Evolutionary conservation across 2,329 filamentous ascomycete genomes (phyloP), one percentile per base, ranked within the genome.

Genomic region (Albophoma yamanashiensis): DNA sequence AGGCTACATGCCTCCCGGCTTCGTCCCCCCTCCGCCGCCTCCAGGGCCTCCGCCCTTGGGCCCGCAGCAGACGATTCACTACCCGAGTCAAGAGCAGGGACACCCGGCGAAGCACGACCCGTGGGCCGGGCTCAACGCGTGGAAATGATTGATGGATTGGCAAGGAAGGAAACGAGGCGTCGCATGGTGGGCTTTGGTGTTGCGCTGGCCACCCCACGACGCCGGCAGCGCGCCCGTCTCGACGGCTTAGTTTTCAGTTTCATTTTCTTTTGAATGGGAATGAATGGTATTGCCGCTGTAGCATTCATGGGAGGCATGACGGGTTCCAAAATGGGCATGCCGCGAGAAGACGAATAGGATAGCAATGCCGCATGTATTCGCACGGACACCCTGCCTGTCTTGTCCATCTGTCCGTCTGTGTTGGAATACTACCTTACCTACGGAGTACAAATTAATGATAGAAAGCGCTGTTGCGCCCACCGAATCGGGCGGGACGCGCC

Each of bases 1-100:
- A 42, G 71, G 72, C 31, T 81, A 79, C 59, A 76, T 82, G 38
- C 81, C 83, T 17, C 75, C 77, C 0, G 83, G 83, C 4, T 86
- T 85, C 63, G 81, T 87, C 43, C 84, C 83, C 5, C 85, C 85
- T 3, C 84, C 85, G 8, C 85, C 84, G 1, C 84, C 84, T 1
- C 85, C 84, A 0, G 84, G 83, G 0, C 84, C 84, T 4, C 84
- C 84, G 9, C 84, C 84, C 1, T 68, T 86, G 64, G 83, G 83
- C 4, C 82, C 82, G 39, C 83, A 86, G 68, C 84, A 86, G 70
- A 86, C 82, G 12, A 80, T 84, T 36, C 81, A 85, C 64, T 82
- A 84, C 64, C 73, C 75, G 8, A 69, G 69, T 36, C 71, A 74
- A 56, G 68, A 71, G 14, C 71, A 71, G 55, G 65, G 68, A 50